Conservation (phyloP, 305 asterid species). For the Fraxinus floribunda region DNA sequence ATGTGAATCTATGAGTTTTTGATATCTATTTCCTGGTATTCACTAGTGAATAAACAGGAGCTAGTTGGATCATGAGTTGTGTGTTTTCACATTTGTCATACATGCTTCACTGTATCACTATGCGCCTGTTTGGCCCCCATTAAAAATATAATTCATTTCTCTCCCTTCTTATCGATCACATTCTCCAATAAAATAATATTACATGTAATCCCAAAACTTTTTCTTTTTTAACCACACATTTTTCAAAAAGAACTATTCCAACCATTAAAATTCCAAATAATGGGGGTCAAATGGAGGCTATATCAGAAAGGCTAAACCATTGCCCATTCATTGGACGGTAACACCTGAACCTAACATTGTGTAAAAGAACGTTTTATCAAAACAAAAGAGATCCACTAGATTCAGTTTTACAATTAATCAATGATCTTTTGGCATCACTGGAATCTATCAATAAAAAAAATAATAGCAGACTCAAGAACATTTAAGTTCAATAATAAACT, state of each 20-base stretch:
- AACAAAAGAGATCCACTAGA: not conserved
- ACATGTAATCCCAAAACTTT: not conserved
- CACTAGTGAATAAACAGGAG: not conserved
- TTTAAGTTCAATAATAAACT: not conserved
- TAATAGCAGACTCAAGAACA: not conserved
- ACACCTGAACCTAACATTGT: not conserved
- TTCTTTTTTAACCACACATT: not conserved
- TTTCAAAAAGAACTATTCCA: not conserved
- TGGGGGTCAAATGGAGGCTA: not conserved
- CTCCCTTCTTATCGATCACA: not conserved
- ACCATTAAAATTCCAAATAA: not conserved
- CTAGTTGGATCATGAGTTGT: not conserved
- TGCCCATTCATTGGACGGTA: not conserved
- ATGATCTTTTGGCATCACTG: not conserved
- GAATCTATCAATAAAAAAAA: not conserved
- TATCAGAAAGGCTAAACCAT: not conserved
- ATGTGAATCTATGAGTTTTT: not conserved
- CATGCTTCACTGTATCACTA: not conserved
- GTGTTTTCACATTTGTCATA: not conserved
- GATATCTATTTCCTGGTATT: not conserved
- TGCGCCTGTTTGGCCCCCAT: not conserved
- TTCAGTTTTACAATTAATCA: not conserved
- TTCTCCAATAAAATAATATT: not conserved
- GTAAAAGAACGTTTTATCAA: not conserved
- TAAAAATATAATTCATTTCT: not conserved